phyloP scores from a whole-genome alignment of 2,329 filamentous ascomycete species.

The Botrytis galanthina region DNA sequence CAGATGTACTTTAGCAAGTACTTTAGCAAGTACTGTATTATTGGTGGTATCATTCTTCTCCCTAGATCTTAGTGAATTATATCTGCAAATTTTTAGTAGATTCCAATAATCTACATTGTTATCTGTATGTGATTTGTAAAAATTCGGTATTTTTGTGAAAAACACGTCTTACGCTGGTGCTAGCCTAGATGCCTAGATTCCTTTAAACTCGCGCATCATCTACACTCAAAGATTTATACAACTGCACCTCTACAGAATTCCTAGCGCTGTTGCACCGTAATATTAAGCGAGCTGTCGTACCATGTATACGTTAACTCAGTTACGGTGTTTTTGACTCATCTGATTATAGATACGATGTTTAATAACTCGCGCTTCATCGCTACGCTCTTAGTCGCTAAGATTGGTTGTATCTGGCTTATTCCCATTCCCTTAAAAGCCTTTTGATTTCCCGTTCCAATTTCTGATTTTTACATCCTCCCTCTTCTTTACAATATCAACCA shows the following conservation, averaged over 20 bases:
- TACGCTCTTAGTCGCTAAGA: neutral
- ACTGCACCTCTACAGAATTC: neutral
- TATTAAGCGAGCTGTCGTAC: neutral
- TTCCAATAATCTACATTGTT: neutral
- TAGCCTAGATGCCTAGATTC: neutral
- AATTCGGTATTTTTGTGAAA: neutral
- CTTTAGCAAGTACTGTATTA: no score
- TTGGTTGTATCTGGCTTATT: neutral
- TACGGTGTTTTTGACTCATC: neutral
- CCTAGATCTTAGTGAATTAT: neutral
- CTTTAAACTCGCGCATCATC: neutral
- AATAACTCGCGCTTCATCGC: neutral
- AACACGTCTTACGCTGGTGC: neutral
- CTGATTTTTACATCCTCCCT: neutral
- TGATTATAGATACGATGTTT: neutral
- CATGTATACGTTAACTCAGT: neutral
- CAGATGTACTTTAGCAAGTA: no score
- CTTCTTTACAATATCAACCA: neutral
- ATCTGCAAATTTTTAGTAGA: no score
- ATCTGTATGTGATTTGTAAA: neutral
- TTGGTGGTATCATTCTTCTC: neutral
- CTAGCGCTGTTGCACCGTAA: neutral
- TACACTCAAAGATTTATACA: neutral
- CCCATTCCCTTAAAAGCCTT: neutral
- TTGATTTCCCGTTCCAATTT: neutral